phyloP scores from a whole-genome alignment of 179 eudicot species.

The Monotropa hypopitys region DNA sequence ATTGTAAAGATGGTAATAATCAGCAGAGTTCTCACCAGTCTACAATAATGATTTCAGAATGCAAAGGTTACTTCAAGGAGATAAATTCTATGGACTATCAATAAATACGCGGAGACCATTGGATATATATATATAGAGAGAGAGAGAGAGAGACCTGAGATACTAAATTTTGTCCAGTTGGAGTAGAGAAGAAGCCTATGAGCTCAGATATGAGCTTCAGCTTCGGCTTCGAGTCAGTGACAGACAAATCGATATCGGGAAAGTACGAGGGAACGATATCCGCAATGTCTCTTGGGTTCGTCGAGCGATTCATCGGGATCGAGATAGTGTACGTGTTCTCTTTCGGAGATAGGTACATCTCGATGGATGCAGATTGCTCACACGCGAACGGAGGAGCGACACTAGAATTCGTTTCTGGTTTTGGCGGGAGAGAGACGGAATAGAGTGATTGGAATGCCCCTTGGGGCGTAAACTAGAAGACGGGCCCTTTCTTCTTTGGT shows the following conservation, averaged over 20 bases:
- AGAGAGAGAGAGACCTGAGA: constrained; percentile 37
- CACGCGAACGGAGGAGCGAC: background rate
- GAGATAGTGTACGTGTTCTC: constrained; percentile 15
- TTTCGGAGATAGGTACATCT: constrained; percentile 24
- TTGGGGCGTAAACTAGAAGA: too few relatives aligned
- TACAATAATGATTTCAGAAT: too few relatives aligned
- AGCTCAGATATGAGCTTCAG: constrained; percentile 43
- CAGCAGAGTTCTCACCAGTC: background rate
- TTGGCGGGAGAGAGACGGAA: constrained; percentile 14
- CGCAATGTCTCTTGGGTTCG: constrained; percentile 19
- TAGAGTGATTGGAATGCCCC: too few relatives aligned
- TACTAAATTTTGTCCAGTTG: constrained; percentile 32
- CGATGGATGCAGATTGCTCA: background rate
- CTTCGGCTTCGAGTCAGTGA: constrained; percentile 24
- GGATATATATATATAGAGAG: background rate
- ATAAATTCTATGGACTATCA: background rate
- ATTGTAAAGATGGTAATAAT: background rate
- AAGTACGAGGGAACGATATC: constrained; percentile 47
- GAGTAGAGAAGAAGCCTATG: constrained; percentile 50
- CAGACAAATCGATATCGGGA: constrained; percentile 36
- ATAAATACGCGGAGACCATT: too few relatives aligned
- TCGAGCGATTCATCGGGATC: constrained; percentile 14
- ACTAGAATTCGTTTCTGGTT: background rate
- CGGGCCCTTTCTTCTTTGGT: too few relatives aligned
- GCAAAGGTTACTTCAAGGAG: background rate